Evolutionary conservation across 164 flowering plant species (phyloP), one percentile per base, ranked within the genome.

Genomic region (Kingdonia uniflora): DNA sequence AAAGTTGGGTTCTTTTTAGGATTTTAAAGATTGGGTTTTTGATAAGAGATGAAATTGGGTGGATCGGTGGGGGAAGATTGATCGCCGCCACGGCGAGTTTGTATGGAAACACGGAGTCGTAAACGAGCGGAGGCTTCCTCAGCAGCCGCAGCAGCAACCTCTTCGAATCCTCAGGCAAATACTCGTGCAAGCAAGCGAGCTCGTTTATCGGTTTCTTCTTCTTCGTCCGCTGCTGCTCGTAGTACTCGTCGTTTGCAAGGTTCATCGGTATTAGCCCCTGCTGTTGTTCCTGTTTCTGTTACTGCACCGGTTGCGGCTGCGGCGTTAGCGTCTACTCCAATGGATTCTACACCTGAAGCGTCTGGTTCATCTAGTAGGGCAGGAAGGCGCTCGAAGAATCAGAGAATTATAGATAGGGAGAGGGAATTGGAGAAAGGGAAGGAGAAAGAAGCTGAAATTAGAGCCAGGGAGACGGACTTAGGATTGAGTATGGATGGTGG

Each of bases 101-200:
- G 97, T 94, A 94, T 89, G 99, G 99, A 94, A 94, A 89, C 95
- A 75, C 88, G 99, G 55, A 85, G 99, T 78, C 96, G 97, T 62
- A 94, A 94, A 87, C 83, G 97, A 88, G 97, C 96, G 84, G 99
- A 89, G 96, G 96, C 95, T 67, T 73, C 96, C 88, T 82, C 97
- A 82, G 65, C 96, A 69, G 85, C 91, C 81, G 80, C 84, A 63
- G 5, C 50, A 19, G 12, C 50, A 19, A 16, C 50, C 12, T 47
- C 50, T 47, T 47, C 50, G 0, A 8, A 2, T 11, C 15, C 88
- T 39, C 66, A 82, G 6, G 79, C 94, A 19, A 65, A 74, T 25
- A 76, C 87, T 47, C 94, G 91, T 49, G 62, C 95, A 5, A 47
- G 58, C 65, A 88, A 82, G 68, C 81, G 91, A 49, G 49, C 87